These are phyloP conservation scores for Senna siamea DNA, from an alignment of 306 rosid species.

Conservation along the genomic window DNA sequence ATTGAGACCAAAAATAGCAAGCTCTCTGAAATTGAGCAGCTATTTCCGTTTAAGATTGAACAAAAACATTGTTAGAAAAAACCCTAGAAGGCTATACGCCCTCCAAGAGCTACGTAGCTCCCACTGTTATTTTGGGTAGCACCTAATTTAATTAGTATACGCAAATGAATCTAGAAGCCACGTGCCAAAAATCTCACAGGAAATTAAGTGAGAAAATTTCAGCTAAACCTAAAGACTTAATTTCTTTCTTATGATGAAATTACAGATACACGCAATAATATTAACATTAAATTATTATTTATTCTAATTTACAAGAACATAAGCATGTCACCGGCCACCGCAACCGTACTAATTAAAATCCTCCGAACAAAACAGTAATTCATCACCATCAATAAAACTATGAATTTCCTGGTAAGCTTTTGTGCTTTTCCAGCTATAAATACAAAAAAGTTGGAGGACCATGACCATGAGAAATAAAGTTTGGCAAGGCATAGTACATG, in stretches of 20 bases:
- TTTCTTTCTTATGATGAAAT: background rate
- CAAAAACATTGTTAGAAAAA: background rate
- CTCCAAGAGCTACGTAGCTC: background rate
- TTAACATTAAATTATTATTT: background rate
- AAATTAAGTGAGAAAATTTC: background rate
- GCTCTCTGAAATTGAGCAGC: conserved; percentile 3
- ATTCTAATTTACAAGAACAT: background rate
- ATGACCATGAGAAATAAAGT: conserved; percentile 1
- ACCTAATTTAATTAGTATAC: background rate
- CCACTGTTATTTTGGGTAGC: background rate
- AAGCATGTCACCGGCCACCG: conserved; percentile 15
- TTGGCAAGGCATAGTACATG: background rate
- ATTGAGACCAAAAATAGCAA: background rate
- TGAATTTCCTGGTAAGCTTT: background rate
- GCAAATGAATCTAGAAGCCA: background rate
- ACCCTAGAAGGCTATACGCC: too few species aligned
- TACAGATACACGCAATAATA: background rate
- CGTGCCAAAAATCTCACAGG: background rate
- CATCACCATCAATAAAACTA: background rate
- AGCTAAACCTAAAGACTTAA: background rate
- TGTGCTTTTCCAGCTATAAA: background rate
- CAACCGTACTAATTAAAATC: background rate
- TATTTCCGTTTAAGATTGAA: background rate
- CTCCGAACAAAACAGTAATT: conserved; percentile 2
- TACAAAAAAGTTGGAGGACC: conserved; percentile 27